phyloP scores from a whole-genome alignment of 495 filamentous ascomycete species.

The Aspergillus coremiiformis region DNA sequence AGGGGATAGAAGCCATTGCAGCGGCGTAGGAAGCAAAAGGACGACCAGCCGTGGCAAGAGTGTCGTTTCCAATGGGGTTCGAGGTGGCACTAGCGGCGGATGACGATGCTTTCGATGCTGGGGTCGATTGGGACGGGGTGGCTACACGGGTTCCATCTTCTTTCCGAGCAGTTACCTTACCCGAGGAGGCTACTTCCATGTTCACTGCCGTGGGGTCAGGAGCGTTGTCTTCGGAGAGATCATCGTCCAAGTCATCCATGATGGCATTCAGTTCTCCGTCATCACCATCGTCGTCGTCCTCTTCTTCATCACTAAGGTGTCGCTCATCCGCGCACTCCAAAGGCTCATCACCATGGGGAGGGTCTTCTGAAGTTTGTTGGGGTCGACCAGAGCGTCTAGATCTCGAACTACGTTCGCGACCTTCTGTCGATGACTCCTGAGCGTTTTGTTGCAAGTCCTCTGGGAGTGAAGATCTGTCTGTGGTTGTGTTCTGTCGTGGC shows the following conservation, averaged over 20 bases:
- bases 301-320: conserved; percentile 68
- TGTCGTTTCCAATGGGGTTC: conserved; percentile 29
- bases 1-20: conserved; percentile 61
- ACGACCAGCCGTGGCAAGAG: conserved; percentile 38
- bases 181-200: conserved; percentile 81
- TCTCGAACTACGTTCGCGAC: conserved; percentile 21
- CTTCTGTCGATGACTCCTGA: conserved; percentile 24
- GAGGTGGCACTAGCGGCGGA: conserved; percentile 29
- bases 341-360: conserved; percentile 50
- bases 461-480: conserved; percentile 20
- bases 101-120: conserved; percentile 41
- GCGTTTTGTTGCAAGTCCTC: conserved; percentile 19
- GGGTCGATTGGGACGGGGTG: conserved; percentile 66
- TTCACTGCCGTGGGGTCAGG: conserved; percentile 85
- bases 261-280: conserved; percentile 72
- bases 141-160: conserved; percentile 89
- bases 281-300: conserved; percentile 60
- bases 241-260: conserved; percentile 84
- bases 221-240: conserved; percentile 64
- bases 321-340: conserved; percentile 94
- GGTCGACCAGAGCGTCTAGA: conserved; percentile 46
- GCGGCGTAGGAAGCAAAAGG: conserved; percentile 69
- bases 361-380: conserved; percentile 47
- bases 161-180: conserved; percentile 91
- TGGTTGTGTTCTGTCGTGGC: conserved; percentile 21